These are phyloP conservation scores for Purpureocillium takamizusanense DNA, from an alignment of 2,329 filamentous ascomycete genomes.

Conservation along the genomic window DNA sequence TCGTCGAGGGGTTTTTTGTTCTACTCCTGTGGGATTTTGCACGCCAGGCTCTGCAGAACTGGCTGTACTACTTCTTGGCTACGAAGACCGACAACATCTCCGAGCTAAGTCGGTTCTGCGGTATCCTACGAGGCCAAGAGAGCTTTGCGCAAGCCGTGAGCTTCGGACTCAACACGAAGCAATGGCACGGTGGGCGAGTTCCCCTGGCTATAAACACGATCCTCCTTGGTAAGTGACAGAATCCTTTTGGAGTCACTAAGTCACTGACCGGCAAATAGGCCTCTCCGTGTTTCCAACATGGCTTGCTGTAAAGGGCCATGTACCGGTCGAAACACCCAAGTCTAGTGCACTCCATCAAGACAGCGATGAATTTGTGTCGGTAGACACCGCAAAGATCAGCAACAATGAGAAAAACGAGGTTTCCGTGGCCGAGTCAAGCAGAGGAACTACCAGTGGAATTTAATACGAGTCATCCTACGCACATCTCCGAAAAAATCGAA, in stretches of 20 bases:
- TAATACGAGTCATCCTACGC: no score
- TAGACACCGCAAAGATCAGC: neutral
- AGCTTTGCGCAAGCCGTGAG: constrained; percentile 29
- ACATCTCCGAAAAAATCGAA: no score
- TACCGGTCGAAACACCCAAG: constrained; percentile 12
- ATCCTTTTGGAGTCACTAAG: no score
- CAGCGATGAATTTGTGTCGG: neutral
- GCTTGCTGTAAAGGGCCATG: constrained; percentile 20
- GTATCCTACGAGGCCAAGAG: constrained; percentile 30
- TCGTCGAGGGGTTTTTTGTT: constrained; percentile 37
- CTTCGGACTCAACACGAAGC: constrained; percentile 27
- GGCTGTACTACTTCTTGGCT: constrained; percentile 46
- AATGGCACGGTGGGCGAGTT: constrained; percentile 28
- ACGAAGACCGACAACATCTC: constrained; percentile 48
- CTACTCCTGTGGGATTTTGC: constrained; percentile 39
- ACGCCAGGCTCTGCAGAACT: constrained; percentile 43
- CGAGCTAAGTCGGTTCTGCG: constrained; percentile 33
- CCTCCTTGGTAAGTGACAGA: constrained; percentile 24
- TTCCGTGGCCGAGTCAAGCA: no score
- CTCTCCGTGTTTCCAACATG: constrained; percentile 14
- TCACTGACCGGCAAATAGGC: neutral
- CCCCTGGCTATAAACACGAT: constrained; percentile 29
- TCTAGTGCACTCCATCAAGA: neutral
- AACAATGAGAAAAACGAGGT: no score
- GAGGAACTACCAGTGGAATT: no score